These are phyloP conservation scores for Rhizoctonia solani DNA, from an alignment of 1,284 basidiomycete species.

Conservation along the genomic window DNA sequence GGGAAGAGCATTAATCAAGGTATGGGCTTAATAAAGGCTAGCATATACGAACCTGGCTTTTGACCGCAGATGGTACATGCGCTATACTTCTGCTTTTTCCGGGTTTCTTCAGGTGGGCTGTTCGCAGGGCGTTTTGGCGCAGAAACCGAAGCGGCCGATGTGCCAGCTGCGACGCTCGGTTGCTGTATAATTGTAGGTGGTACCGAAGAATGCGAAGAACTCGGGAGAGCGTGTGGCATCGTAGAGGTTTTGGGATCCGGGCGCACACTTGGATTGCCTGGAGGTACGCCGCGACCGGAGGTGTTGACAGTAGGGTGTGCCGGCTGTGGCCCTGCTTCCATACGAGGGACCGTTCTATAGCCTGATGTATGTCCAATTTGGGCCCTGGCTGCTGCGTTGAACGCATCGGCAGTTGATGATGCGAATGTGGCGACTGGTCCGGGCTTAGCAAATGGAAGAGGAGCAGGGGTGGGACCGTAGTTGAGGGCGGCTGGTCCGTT, in stretches of 20 bases:
- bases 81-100: constrained; percentile 10
- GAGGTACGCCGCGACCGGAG: too few relatives aligned
- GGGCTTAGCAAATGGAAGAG: background rate
- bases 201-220: background rate
- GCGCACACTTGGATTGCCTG: too few relatives aligned
- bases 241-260: too few relatives aligned
- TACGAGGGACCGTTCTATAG: background rate
- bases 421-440: background rate
- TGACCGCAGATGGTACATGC: constrained; percentile 16
- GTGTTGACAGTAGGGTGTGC: too few relatives aligned
- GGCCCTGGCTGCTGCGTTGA: background rate
- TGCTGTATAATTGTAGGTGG: background rate
- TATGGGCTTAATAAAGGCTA: background rate
- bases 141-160: background rate
- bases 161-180: background rate
- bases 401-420: background rate
- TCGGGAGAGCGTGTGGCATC: background rate
- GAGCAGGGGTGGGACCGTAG: background rate
- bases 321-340: background rate
- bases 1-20: too few relatives aligned
- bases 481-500: background rate
- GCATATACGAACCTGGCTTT: constrained; percentile 3
- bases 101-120: constrained; percentile 2
- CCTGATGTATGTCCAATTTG: background rate
- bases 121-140: constrained; percentile 7